Percentiles rank a stretch among this genome's conserved stretches.
Evolutionary conservation across 192 early-diverging fungal species (phyloP).

Genomic region (Diversispora eburnea): DNA sequence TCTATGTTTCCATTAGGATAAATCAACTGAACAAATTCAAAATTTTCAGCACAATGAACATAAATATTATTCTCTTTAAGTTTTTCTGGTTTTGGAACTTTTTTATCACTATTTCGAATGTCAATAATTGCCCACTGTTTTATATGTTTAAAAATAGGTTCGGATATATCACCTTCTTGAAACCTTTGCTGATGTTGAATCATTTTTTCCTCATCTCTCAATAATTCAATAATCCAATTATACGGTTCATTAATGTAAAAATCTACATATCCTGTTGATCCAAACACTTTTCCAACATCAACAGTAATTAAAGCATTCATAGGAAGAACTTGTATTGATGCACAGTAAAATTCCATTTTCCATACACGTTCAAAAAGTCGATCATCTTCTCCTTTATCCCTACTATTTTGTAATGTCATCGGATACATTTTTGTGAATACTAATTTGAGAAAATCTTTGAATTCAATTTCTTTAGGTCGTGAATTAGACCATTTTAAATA

Average conservation of each 20-base stretch:
- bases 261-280: neutral
- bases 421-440: conserved; percentile 21
- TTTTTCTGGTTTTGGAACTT: neutral
- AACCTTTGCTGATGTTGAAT: too few species aligned
- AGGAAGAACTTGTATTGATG: conserved; percentile 28
- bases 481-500: conserved; percentile 9
- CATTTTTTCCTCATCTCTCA: neutral
- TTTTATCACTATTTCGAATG: conserved; percentile 10
- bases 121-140: conserved; percentile 7
- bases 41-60: conserved; percentile 14
- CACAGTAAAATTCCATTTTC: conserved; percentile 39
- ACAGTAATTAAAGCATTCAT: conserved; percentile 15
- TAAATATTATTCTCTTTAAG: neutral
- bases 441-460: conserved; percentile 5
- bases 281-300: conserved; percentile 34
- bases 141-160: too few species aligned
- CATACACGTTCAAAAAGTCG: conserved; percentile 32
- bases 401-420: conserved; percentile 12
- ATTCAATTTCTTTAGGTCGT: conserved; percentile 7
- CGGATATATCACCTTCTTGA: too few species aligned
- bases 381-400: conserved; percentile 1
- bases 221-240: conserved; percentile 18
- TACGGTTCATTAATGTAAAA: too few species aligned
- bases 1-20: conserved; percentile 9
- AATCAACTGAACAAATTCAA: conserved; percentile 1